A percentile compares a stretch with the other conserved stretches of the same genome.
Conservation (phyloP, 176 grass and related monocot species). For the Cenchrus americanus region DNA sequence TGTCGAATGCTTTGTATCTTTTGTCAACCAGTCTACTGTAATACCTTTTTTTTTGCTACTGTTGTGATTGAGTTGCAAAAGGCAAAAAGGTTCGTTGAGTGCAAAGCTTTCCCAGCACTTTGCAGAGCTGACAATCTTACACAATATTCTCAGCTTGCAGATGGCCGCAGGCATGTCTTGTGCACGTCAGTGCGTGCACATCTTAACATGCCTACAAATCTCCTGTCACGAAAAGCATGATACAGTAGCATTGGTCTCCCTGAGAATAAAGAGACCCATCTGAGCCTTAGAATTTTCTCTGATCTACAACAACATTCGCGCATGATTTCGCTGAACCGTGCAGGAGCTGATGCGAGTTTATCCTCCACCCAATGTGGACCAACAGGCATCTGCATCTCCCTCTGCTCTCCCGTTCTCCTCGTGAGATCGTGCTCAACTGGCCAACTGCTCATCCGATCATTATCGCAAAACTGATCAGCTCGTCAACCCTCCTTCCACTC, state of each 20-base stretch:
- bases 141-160: background rate
- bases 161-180: background rate
- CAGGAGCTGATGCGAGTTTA: background rate
- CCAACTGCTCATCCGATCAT: background rate
- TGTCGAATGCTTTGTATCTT: conserved; percentile 23
- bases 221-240: background rate
- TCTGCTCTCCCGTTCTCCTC: background rate
- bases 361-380: conserved; percentile 2
- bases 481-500: conserved; percentile 27
- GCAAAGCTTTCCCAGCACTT: conserved; percentile 9
- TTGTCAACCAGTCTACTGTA: background rate
- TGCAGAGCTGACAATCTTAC: background rate
- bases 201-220: background rate
- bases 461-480: background rate
- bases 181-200: background rate
- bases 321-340: background rate
- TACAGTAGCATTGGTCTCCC: background rate
- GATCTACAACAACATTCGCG: background rate
- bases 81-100: background rate
- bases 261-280: background rate
- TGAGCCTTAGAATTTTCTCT: background rate
- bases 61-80: background rate
- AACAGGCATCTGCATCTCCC: background rate
- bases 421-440: background rate
- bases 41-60: background rate